Conservation (phyloP, 306 rosid genomes). For the Hippophae gyantsensis region DNA sequence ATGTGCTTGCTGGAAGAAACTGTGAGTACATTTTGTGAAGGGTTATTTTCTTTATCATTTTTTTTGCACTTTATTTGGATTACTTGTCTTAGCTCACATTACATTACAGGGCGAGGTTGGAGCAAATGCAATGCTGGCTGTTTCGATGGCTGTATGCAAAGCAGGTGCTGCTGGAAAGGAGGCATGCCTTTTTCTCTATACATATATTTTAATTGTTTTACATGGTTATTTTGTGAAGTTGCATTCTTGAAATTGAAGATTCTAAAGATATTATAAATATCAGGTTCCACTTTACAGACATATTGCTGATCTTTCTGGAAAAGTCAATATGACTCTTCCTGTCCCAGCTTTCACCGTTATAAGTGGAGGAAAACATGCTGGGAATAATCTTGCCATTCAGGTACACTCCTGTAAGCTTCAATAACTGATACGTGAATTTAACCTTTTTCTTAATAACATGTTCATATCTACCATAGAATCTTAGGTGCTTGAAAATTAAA, state of each 20-base stretch:
- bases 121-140: slow-evolving; percentile 86
- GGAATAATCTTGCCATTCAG: slow-evolving; percentile 87
- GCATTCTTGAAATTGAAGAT: slow-evolving; percentile 8
- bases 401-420: slow-evolving; percentile 35
- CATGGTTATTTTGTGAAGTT: slow-evolving; percentile 1
- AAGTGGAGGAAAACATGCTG: slow-evolving; percentile 89
- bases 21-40: no score
- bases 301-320: slow-evolving; percentile 83
- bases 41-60: neutral
- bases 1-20: no score
- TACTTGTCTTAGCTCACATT: slow-evolving; percentile 8
- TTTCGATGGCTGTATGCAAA: slow-evolving; percentile 85
- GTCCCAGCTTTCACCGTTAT: slow-evolving; percentile 94
- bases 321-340: slow-evolving; percentile 53
- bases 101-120: slow-evolving; percentile 70
- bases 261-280: slow-evolving; percentile 20
- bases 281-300: slow-evolving; percentile 95
- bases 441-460: no score
- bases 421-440: neutral
- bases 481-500: no score
- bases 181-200: slow-evolving; percentile 30
- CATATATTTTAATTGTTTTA: slow-evolving; percentile 1
- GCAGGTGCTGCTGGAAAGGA: slow-evolving; percentile 96
- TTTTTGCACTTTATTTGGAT: slow-evolving; percentile 1
- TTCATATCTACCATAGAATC: no score